Conservation (phyloP, 2,329 filamentous ascomycete genomes). For the Fusarium cicatricum region DNA sequence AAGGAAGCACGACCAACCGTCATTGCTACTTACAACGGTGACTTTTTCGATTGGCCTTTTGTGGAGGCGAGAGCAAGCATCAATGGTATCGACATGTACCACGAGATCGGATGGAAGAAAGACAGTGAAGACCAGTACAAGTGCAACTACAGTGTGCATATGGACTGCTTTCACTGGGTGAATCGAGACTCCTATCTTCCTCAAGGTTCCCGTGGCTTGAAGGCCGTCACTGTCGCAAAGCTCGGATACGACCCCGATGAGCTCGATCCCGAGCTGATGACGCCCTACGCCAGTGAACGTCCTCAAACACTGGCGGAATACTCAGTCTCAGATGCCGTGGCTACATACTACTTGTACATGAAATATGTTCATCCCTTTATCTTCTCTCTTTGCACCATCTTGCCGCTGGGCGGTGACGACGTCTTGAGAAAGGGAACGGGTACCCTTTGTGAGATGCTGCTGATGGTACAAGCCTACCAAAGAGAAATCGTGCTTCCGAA, state of each 20-base stretch:
- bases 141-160: slow-evolving; percentile 94
- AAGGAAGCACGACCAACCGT: slow-evolving; percentile 95
- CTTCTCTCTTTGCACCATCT: slow-evolving; percentile 96
- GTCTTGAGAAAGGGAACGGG: slow-evolving; percentile 94
- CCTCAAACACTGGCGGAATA: slow-evolving; percentile 97
- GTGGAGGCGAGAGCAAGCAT: slow-evolving; percentile 93
- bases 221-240: slow-evolving; percentile 97
- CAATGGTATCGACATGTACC: slow-evolving; percentile 98
- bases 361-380: slow-evolving; percentile 99
- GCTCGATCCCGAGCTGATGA: slow-evolving; percentile 97
- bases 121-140: slow-evolving; percentile 97
- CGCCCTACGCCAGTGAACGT: slow-evolving; percentile 85
- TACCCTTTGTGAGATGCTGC: slow-evolving; percentile 98
- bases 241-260: slow-evolving; percentile 98
- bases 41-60: slow-evolving; percentile 99
- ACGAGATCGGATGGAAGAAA: slow-evolving; percentile 95
- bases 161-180: slow-evolving; percentile 99
- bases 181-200: slow-evolving; percentile 98
- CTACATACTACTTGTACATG: slow-evolving; percentile 99
- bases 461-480: slow-evolving; percentile 98
- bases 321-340: slow-evolving; percentile 98
- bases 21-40: slow-evolving; percentile 99
- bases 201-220: slow-evolving; percentile 95
- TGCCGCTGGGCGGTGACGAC: slow-evolving; percentile 92
- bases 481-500: slow-evolving; percentile 93